Evolutionary conservation across 2,329 filamentous ascomycete species (phyloP), one percentile per base, ranked within the genome.

Genomic region (Exophiala sp.): DNA sequence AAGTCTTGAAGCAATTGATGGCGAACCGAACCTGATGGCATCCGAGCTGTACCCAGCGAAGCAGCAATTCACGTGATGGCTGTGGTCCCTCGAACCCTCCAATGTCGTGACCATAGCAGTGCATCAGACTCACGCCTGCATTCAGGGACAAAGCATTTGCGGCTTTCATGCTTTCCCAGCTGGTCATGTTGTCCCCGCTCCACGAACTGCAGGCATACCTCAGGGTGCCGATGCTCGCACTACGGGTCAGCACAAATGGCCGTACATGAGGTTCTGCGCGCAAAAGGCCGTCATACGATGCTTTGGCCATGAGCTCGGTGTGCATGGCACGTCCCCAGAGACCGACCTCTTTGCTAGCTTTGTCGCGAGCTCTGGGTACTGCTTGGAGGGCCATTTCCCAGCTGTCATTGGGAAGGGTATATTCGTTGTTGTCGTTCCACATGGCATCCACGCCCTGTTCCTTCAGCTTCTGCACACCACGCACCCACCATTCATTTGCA

Each of bases 381-480:
- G 39, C 38, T 35, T 83, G 76, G 0, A 88, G 72, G 0, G 81
- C 79, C 47, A 83, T 79, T 52, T 81, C 70, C 86, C 86, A 89
- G 20, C 79, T 74, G 55, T 89, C 86, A 56, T 81, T 75, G 0
- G 83, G 78, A 2, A 87, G 76, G 0, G 82, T 84, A 66, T 88
- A 89, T 67, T 89, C 86, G 61, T 89, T 89, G 69, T 89, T 89
- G 66, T 89, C 86, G 60, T 89, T 89, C 86, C 87, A 89, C 71
- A 89, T 88, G 44, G 79, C 85, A 60, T 88, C 85, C 52, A 89
- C 85, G 1, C 86, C 86, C 7, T 81, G 71, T 21, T 79, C 71
- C 50, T 82, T 82, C 1, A 89, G 74, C 46, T 76, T 78, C 54
- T 80, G 78, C 7, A 87, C 81, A 1, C 86, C 86, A 1, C 87